These are phyloP conservation scores for Acanthamoeba triangularis DNA, from an alignment of 208 protist species.

Conservation along the genomic window DNA sequence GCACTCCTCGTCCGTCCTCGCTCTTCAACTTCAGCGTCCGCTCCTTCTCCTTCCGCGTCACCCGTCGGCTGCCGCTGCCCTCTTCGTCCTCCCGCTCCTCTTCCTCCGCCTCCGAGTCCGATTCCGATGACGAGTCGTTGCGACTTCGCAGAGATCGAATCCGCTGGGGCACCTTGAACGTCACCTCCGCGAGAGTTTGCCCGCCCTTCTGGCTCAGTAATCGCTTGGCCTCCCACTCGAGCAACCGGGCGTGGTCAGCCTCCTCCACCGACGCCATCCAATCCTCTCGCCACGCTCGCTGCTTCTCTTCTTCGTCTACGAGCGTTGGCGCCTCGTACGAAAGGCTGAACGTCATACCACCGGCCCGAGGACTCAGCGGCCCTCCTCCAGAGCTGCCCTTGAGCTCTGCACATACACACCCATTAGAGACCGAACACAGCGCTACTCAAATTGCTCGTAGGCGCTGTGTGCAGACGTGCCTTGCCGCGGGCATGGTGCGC, in stretches of 20 bases:
- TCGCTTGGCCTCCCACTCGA: constrained; percentile 41
- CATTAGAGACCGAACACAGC: neutral
- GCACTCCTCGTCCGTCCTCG: neutral
- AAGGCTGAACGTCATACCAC: constrained; percentile 7
- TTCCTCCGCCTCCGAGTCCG: neutral
- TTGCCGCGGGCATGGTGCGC: neutral
- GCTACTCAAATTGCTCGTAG: neutral
- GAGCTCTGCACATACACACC: neutral
- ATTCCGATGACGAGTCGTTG: neutral
- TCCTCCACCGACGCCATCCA: constrained; percentile 50
- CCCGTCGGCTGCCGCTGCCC: neutral
- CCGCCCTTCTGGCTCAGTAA: neutral
- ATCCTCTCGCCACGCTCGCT: constrained; percentile 48
- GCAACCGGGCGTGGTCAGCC: neutral
- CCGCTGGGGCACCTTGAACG: neutral
- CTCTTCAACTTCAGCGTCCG: constrained; percentile 13
- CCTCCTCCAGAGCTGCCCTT: neutral
- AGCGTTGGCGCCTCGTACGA: neutral
- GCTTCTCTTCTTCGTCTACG: constrained; percentile 7
- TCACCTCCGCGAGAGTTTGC: constrained; percentile 28
- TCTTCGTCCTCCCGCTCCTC: neutral
- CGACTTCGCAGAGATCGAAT: neutral
- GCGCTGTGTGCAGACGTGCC: neutral
- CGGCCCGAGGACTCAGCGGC: neutral
- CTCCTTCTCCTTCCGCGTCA: constrained; percentile 24